These are phyloP conservation scores for Cyclotella cryptica DNA, from an alignment of 108 stramenopile species.

Conservation along the genomic window DNA sequence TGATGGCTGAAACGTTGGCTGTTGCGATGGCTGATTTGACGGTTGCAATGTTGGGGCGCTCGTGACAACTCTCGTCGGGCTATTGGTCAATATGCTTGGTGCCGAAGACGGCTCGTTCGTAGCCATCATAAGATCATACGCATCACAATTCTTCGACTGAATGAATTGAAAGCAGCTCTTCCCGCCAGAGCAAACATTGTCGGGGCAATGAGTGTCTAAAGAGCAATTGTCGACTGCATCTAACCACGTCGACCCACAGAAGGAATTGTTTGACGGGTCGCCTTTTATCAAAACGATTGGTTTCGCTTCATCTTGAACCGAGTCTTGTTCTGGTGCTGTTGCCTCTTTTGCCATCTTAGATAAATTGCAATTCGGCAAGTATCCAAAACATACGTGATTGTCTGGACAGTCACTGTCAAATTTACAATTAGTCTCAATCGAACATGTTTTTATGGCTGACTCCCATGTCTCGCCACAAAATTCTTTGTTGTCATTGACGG, in stretches of 20 bases:
- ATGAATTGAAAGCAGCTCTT: constrained; percentile 15
- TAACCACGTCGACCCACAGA: constrained; percentile 14
- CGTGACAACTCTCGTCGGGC: neutral
- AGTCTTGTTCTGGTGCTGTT: neutral
- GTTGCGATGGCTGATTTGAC: neutral
- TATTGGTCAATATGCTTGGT: neutral
- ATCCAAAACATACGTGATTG: neutral
- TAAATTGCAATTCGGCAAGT: neutral
- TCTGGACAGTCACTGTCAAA: constrained; percentile 4
- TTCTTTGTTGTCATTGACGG: neutral
- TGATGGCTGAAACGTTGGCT: neutral
- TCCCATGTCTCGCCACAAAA: constrained; percentile 7
- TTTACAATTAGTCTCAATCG: constrained; percentile 4
- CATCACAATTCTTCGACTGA: constrained; percentile 11
- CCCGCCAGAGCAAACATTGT: constrained; percentile 18
- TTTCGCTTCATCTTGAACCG: neutral
- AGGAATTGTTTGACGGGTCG: constrained; percentile 14
- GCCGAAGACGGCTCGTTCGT: neutral
- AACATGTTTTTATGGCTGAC: neutral
- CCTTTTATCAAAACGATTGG: neutral
- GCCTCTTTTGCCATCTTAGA: neutral
- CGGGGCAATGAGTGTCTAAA: constrained; percentile 32
- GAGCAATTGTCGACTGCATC: constrained; percentile 17
- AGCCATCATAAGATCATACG: constrained; percentile 6
- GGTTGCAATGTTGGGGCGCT: constrained; percentile 1